Percentiles rank a stretch among this genome's conserved stretches.
phyloP scores from a whole-genome alignment of 176 grass and related monocot genomes.

The Paspalum vaginatum region DNA sequence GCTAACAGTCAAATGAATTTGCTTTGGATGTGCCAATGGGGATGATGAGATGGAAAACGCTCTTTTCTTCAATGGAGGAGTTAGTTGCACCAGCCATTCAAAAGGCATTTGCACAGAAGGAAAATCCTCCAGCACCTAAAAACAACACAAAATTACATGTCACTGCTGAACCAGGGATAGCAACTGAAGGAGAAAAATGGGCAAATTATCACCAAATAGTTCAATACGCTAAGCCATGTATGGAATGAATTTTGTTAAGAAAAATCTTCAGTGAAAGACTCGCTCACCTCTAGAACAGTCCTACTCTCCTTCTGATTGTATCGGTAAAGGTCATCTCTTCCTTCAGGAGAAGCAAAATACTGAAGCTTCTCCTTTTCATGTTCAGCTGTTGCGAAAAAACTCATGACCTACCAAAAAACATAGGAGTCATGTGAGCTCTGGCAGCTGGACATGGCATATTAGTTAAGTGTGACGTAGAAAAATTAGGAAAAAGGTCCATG shows the following conservation, averaged over 20 bases:
- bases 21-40: constrained; percentile 67
- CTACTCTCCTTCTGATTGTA: constrained; percentile 93
- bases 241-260: background rate
- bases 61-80: constrained; percentile 90
- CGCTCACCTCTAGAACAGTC: constrained; percentile 78
- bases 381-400: constrained; percentile 72
- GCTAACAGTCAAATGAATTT: constrained; percentile 87
- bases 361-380: constrained; percentile 88
- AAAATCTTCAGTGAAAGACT: constrained; percentile 29
- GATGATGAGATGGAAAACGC: constrained; percentile 95
- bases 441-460: constrained; percentile 3
- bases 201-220: background rate
- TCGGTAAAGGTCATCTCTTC: constrained; percentile 83
- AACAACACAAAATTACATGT: constrained; percentile 20
- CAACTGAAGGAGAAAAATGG: constrained; percentile 5
- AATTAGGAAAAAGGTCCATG: background rate
- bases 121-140: constrained; percentile 92
- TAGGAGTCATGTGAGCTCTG: constrained; percentile 16
- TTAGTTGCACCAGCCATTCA: constrained; percentile 93
- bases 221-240: background rate
- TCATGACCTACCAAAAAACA: constrained; percentile 72
- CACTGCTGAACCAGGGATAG: constrained; percentile 30
- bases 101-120: constrained; percentile 88
- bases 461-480: background rate
- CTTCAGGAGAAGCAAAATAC: constrained; percentile 95